A percentile compares a stretch with the other conserved stretches of the same genome.
Evolutionary conservation across 1,139 yeast species (phyloP).

Genomic region (Geotrichum australiense): DNA sequence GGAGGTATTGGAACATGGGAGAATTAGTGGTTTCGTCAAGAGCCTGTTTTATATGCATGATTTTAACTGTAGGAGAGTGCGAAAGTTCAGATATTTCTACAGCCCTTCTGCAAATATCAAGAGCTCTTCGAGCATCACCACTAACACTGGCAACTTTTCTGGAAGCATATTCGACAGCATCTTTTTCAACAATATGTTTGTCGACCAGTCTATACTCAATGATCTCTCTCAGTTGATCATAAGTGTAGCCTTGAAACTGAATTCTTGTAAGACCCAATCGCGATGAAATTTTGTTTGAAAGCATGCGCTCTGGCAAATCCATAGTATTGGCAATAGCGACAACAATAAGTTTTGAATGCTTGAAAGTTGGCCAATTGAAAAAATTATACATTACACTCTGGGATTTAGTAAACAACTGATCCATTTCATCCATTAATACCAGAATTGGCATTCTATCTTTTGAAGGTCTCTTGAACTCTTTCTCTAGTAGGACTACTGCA

Average conservation of each 20-base stretch:
- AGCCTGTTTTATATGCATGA: constrained; percentile 68
- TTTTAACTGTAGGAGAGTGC: constrained; percentile 48
- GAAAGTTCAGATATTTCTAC: constrained; percentile 71
- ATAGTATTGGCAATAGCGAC: constrained; percentile 95
- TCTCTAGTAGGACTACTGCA: constrained; percentile 53
- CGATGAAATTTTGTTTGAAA: constrained; percentile 84
- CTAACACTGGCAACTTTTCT: constrained; percentile 93
- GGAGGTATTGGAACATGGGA: constrained; percentile 56
- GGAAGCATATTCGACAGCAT: constrained; percentile 87
- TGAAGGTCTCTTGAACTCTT: constrained; percentile 39
- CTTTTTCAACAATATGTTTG: constrained; percentile 44
- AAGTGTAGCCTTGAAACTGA: constrained; percentile 83
- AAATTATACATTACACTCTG: constrained; percentile 92
- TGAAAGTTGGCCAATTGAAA: constrained; percentile 93
- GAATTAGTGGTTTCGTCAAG: constrained; percentile 73
- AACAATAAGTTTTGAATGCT: constrained; percentile 72
- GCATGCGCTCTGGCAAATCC: constrained; percentile 88
- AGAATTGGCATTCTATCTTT: constrained; percentile 11
- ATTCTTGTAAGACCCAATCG: constrained; percentile 83
- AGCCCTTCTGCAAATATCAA: constrained; percentile 83
- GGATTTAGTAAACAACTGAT: constrained; percentile 77
- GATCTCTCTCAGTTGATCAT: constrained; percentile 67
- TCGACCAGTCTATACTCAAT: constrained; percentile 63
- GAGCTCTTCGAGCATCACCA: constrained; percentile 94
- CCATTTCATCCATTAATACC: constrained; percentile 76